Evolutionary conservation across 2,329 filamentous ascomycete species (phyloP).

Genomic region (Fonsecaea multimorphosa): DNA sequence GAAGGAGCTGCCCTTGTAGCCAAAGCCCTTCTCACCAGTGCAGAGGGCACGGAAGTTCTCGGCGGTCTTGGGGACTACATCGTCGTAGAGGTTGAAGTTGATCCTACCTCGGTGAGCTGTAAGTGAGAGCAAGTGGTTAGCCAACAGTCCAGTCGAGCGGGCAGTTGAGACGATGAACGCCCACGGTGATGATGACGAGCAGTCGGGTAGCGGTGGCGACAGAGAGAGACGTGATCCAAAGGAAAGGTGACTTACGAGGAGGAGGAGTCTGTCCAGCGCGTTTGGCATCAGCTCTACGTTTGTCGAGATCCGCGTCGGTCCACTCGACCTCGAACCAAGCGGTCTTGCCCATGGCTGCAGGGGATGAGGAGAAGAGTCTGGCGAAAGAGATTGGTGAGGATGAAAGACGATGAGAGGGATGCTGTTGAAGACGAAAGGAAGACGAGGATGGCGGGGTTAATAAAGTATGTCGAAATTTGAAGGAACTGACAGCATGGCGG

Average conservation of each 20-base stretch:
- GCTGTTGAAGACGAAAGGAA: conserved; percentile 28
- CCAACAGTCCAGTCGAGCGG: conserved; percentile 32
- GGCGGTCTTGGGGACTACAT: conserved; percentile 84
- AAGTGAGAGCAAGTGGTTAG: conserved; percentile 26
- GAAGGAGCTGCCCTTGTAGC: conserved; percentile 70
- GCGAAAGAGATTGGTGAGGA: conserved; percentile 24
- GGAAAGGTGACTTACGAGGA: conserved; percentile 27
- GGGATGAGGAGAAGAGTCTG: conserved; percentile 48
- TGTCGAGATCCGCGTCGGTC: conserved; percentile 61
- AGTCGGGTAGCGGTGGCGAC: background rate
- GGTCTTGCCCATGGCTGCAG: conserved; percentile 76
- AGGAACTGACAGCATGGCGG: conserved; percentile 14
- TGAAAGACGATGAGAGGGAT: conserved; percentile 8
- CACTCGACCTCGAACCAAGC: conserved; percentile 77
- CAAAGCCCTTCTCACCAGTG: conserved; percentile 71
- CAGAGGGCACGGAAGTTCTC: conserved; percentile 71
- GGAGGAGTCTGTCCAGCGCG: conserved; percentile 28
- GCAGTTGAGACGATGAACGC: conserved; percentile 19
- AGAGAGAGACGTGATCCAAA: conserved; percentile 25
- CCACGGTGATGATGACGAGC: conserved; percentile 14
- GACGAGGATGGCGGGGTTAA: conserved; percentile 48
- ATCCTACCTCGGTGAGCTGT: conserved; percentile 77
- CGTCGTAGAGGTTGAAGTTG: conserved; percentile 86
- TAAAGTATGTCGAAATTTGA: conserved; percentile 11
- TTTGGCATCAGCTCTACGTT: conserved; percentile 63